These are phyloP conservation scores for Yamadazyma endophytica DNA, from an alignment of 805 yeast species.

Conservation along the genomic window DNA sequence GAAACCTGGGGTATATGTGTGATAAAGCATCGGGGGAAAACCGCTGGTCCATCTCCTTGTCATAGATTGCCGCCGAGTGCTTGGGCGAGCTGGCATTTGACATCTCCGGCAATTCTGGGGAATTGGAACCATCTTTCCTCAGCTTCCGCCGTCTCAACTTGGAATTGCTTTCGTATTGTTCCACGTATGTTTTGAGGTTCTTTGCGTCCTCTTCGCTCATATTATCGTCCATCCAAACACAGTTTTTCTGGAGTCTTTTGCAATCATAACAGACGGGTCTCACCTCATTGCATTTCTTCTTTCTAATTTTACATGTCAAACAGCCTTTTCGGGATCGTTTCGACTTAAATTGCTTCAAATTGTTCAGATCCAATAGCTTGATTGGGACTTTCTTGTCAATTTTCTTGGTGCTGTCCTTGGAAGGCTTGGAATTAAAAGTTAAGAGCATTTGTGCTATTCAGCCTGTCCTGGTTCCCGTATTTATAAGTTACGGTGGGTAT, in stretches of 20 bases:
- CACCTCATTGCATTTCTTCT: slow-evolving; percentile 53
- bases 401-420: too few species aligned
- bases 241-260: slow-evolving; percentile 38
- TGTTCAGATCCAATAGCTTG: slow-evolving; percentile 2
- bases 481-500: too few species aligned
- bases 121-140: neutral
- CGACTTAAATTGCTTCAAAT: slow-evolving; percentile 3
- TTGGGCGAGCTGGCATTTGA: neutral
- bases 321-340: slow-evolving; percentile 53
- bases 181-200: slow-evolving; percentile 32
- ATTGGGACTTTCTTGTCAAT: too few species aligned
- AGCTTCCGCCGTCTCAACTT: slow-evolving; percentile 36
- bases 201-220: slow-evolving; percentile 41
- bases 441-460: too few species aligned
- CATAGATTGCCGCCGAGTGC: too few species aligned
- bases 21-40: too few species aligned
- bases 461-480: too few species aligned
- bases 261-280: slow-evolving; percentile 52
- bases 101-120: neutral
- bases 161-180: slow-evolving; percentile 32
- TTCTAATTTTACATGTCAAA: slow-evolving; percentile 62
- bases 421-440: too few species aligned
- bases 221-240: slow-evolving; percentile 42
- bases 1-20: too few species aligned
- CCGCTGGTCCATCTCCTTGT: too few species aligned